These are phyloP conservation scores for Ailanthus altissimus DNA, from an alignment of 345 rosid species.

Conservation along the genomic window DNA sequence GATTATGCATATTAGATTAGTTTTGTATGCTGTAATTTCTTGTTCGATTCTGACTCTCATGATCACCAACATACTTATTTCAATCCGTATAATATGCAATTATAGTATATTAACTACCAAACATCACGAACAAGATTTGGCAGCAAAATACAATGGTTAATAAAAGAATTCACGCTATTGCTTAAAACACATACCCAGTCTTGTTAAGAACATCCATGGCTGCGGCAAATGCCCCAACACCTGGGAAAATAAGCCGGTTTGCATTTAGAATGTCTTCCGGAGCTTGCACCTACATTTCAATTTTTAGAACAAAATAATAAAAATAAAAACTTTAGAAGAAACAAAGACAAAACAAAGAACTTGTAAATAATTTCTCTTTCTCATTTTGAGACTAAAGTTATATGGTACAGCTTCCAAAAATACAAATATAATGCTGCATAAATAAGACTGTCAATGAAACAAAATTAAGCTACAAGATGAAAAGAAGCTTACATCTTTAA, in stretches of 20 bases:
- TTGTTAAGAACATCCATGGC: conserved; percentile 88
- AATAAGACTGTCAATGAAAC: background rate
- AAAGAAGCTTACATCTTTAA: conserved; percentile 61
- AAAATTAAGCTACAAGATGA: background rate
- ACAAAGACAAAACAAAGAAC: background rate
- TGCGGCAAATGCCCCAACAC: conserved; percentile 92
- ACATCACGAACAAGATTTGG: too few relatives aligned
- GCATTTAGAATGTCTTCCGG: conserved; percentile 80
- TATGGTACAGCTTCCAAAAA: background rate
- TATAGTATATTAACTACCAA: background rate
- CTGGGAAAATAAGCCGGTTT: conserved; percentile 79
- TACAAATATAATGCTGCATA: background rate
- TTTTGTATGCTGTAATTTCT: too few relatives aligned
- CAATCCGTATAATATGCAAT: too few relatives aligned
- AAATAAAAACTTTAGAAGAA: background rate
- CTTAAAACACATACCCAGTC: conserved; percentile 54
- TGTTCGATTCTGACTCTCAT: too few relatives aligned
- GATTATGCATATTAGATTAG: too few relatives aligned
- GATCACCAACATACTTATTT: too few relatives aligned
- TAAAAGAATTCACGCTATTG: background rate
- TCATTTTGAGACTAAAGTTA: background rate
- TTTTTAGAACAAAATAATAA: background rate
- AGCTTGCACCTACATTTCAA: conserved; percentile 60
- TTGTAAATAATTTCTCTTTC: background rate
- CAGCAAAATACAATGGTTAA: background rate